Conservation (phyloP, 2,329 filamentous ascomycete species). For the Hypocrella siamensis region DNA sequence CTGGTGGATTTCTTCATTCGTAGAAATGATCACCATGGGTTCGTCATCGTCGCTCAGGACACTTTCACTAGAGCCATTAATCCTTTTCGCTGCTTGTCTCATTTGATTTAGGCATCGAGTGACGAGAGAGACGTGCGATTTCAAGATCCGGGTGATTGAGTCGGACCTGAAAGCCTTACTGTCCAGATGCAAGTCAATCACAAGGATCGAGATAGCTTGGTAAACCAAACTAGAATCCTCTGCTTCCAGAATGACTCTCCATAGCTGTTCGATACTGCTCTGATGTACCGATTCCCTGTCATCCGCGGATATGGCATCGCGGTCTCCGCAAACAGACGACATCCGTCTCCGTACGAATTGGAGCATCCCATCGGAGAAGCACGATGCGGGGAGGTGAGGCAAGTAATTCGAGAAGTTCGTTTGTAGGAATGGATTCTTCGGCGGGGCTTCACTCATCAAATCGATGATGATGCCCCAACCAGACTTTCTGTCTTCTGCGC, state of each 20-base stretch:
- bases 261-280: constrained; percentile 55
- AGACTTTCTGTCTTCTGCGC: constrained; percentile 42
- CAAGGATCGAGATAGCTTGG: constrained; percentile 53
- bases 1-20: constrained; percentile 30
- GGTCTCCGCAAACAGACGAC: constrained; percentile 28
- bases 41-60: constrained; percentile 30
- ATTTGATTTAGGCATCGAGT: constrained; percentile 59
- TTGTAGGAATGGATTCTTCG: constrained; percentile 39
- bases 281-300: constrained; percentile 35
- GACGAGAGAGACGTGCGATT: constrained; percentile 54
- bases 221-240: constrained; percentile 49
- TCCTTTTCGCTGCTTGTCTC: constrained; percentile 37
- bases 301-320: constrained; percentile 29
- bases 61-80: constrained; percentile 33
- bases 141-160: constrained; percentile 32
- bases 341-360: constrained; percentile 44
- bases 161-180: constrained; percentile 33
- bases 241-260: constrained; percentile 63
- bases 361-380: constrained; percentile 45
- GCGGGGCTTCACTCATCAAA: constrained; percentile 22
- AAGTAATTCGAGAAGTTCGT: constrained; percentile 41
- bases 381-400: constrained; percentile 37
- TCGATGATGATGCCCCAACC: constrained; percentile 54
- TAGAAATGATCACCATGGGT: constrained; percentile 33
- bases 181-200: constrained; percentile 53